Conservation (phyloP, 2,329 filamentous ascomycete genomes). For the Pseudogymnoascus sp. region DNA sequence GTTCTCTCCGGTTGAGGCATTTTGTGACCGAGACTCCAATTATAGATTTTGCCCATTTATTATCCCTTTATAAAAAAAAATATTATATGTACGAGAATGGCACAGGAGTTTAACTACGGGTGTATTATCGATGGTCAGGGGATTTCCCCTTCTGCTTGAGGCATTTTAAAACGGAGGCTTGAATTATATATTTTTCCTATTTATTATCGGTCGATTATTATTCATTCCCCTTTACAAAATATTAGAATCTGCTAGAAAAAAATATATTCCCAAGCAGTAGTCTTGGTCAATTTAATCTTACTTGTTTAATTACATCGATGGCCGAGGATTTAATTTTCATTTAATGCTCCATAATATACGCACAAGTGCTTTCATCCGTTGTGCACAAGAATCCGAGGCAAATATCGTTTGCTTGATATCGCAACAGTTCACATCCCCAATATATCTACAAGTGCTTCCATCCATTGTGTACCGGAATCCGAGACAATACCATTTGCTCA, state of each 20-base stretch:
- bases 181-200: not conserved
- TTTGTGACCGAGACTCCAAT: not conserved
- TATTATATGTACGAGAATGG: not conserved
- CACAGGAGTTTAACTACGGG: not conserved
- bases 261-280: not conserved
- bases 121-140: not conserved
- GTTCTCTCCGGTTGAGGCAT: not conserved
- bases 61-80: not conserved
- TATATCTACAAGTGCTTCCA: constrained; percentile 29
- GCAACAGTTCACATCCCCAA: not conserved
- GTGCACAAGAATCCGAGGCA: constrained; percentile 1
- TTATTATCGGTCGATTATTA: too few relatives aligned
- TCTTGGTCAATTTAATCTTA: not conserved
- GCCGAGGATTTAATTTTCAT: not conserved
- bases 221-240: not conserved
- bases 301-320: not conserved
- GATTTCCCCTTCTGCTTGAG: not conserved
- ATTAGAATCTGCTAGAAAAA: not conserved
- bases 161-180: not conserved
- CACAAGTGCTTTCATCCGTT: constrained; percentile 29
- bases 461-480: not conserved
- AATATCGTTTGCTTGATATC: not conserved
- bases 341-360: not conserved
- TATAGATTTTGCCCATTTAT: not conserved
- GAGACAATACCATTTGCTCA: not conserved